Evolutionary conservation across 768 basidiomycete genomes (phyloP), one percentile per base, ranked within the genome.

Genomic region (Lactarius akahatsu): DNA sequence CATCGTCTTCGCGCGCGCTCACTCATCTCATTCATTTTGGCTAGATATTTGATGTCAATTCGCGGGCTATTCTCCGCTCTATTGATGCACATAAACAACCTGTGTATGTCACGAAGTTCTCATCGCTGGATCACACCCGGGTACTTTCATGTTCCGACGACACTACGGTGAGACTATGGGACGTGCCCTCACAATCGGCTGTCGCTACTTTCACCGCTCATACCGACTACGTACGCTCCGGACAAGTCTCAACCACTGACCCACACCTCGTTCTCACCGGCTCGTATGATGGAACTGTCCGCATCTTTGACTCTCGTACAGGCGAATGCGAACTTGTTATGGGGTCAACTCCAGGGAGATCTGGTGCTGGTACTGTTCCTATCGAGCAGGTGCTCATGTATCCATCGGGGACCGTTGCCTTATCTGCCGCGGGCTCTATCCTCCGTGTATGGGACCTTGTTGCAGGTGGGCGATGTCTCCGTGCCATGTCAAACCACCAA

Each of bases 131-230:
- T 16, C 88, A 90, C 2, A 92, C 92, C 0, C 91, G 94, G 71
- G 80, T 98, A 60, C 83, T 98, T 34, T 96, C 97, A 4, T 96
- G 94, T 72, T 98, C 96, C 3, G 96, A 98, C 76, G 97, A 99
- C 75, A 93, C 92, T 2, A 95, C 96, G 28, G 91, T 92, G 62
- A 90, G 87, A 75, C 80, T 98, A 1, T 98, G 95, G 92, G 97
- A 98, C 77, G 87, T 98, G 18, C 93, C 97, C 7, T 93, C 95
- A 8, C 90, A 96, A 76, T 80, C 88, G 0, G 82, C 88, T 54
- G 79, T 94, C 65, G 81, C 82, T 15, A 94, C 93, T 23, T 94
- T 99, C 73, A 79, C 83, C 30, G 85, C 87, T 59, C 97, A 99
- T 74, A 86, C 91, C 52, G 97, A 99, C 80, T 99, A 99, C 75